Base-by-base conservation (phyloP, 768 basidiomycete genomes). In the Leccinum sublutescens region DNA sequence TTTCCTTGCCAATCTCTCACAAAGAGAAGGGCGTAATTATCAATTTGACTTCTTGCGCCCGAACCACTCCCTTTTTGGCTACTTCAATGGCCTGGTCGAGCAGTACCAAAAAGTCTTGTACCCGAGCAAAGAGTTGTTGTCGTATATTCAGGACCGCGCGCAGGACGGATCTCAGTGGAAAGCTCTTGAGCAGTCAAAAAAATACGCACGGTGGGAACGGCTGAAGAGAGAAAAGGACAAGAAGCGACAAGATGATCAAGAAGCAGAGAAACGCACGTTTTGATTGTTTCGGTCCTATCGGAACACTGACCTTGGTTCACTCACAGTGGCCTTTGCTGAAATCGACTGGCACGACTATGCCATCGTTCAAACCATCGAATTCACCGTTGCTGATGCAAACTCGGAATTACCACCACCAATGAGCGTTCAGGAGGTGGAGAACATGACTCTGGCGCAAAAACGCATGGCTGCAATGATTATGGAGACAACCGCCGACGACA, bases 301-400 rank as follows among this genome's bases (percentile, higher is more conserved):
- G 19, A 23, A 48, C 19, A 31, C 57, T 61, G 55, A 65, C 63
- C 31, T 23, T 29, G 21, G 21, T 55, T 47, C 53, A n/a, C 43
- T 58, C 54, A 6, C 60, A 89, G 91, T 86, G 74, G 96, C 95
- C 5, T 95, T 97, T 69, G 93, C 94, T 48, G 93, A 95, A 71
- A 98, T 99, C 66, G 97, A 99, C 71, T 99, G 97, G 97, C 94
- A 99, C 68, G 97, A 98, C 71, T 98, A 97, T 76, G 93, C 95
- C 43, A 93, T 97, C 57, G 97, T 98, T 6, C 94, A 98, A 71
- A 97, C 95, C 19, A 95, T 97, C 66, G 97, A 99, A 70, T 99
- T 98, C 70, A 98, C 97, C 15, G 84, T 86, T 34, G 91, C 90
- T 8, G 97, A 99, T 71, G 87, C 92, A 56, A 86, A 86, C 43